phyloP scores from a whole-genome alignment of 805 yeast species.

The Suhomyces kilbournensis region DNA sequence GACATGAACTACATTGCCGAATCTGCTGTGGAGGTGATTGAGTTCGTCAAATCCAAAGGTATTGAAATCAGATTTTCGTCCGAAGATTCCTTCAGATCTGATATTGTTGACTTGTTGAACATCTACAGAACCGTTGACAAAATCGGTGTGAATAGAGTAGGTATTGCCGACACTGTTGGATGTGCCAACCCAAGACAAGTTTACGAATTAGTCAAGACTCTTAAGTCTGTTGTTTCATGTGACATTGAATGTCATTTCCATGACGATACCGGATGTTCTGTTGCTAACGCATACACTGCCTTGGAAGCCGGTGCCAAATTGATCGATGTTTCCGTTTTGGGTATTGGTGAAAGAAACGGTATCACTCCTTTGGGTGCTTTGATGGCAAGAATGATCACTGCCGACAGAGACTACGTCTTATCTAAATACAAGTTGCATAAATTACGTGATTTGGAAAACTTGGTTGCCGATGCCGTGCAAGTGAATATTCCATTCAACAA shows the following conservation, averaged over 20 bases:
- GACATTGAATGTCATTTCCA: conserved; percentile 99
- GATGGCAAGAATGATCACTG: conserved; percentile 99
- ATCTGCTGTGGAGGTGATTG: conserved; percentile 94
- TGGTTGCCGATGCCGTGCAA: conserved; percentile 96
- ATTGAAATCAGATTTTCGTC: conserved; percentile 95
- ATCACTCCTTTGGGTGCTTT: conserved; percentile 96
- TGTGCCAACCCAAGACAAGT: conserved; percentile 99
- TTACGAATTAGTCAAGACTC: conserved; percentile 90
- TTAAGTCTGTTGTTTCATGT: conserved; percentile 89
- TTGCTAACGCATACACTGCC: conserved; percentile 97
- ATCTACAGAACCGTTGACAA: conserved; percentile 95
- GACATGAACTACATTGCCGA: conserved; percentile 98
- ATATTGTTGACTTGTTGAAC: conserved; percentile 89
- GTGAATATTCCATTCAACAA: conserved; percentile 97
- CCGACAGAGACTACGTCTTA: conserved; percentile 93
- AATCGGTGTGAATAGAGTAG: conserved; percentile 97
- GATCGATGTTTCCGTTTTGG: conserved; percentile 92
- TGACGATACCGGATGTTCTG: conserved; percentile 98
- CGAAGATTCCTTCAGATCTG: conserved; percentile 97
- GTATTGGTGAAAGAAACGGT: conserved; percentile 99
- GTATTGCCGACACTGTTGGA: conserved; percentile 99
- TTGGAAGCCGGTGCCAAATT: conserved; percentile 95
- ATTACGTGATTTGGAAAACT: conserved; percentile 90
- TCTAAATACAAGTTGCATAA: conserved; percentile 94
- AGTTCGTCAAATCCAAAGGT: conserved; percentile 94